A percentile compares a stretch with the other conserved stretches of the same genome.
phyloP scores from a whole-genome alignment of 306 rosid species.

The Lathyrus oleraceus region DNA sequence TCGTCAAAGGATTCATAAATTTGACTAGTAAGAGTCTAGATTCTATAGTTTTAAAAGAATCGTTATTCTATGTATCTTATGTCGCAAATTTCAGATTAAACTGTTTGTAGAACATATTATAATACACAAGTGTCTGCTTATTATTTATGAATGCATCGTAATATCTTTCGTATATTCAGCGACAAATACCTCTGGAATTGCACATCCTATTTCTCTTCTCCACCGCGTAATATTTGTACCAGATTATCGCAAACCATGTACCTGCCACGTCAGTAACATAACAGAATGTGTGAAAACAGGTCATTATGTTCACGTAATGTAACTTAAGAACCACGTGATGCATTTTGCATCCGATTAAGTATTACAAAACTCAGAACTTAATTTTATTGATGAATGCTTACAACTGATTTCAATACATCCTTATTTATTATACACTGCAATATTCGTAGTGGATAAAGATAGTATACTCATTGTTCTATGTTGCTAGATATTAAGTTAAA shows the following conservation, averaged over 20 bases:
- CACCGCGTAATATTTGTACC: no score
- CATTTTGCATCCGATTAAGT: no score
- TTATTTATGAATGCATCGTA: slow-evolving; percentile 1
- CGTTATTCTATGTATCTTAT: slow-evolving; percentile 27
- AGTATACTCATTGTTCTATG: not conserved
- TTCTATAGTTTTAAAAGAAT: not conserved
- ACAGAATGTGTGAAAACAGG: no score
- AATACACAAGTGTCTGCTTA: not conserved
- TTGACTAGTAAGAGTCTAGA: not conserved
- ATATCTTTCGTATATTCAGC: not conserved
- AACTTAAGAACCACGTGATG: no score
- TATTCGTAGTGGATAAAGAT: slow-evolving; percentile 14
- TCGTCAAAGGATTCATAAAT: no score
- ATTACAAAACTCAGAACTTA: no score
- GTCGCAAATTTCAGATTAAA: slow-evolving; percentile 23
- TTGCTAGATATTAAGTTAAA: slow-evolving; percentile 32
- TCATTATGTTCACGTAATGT: no score
- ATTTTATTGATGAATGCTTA: no score
- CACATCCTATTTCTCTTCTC: no score
- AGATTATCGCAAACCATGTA: no score
- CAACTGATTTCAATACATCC: not conserved
- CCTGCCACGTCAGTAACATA: no score
- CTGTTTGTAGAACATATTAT: slow-evolving; percentile 26
- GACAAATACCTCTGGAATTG: no score
- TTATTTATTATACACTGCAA: not conserved